Evolutionary conservation across 83 land plant genomes (phyloP), one percentile per base, ranked within the genome.

Genomic region (Isoetes engelmannii): DNA sequence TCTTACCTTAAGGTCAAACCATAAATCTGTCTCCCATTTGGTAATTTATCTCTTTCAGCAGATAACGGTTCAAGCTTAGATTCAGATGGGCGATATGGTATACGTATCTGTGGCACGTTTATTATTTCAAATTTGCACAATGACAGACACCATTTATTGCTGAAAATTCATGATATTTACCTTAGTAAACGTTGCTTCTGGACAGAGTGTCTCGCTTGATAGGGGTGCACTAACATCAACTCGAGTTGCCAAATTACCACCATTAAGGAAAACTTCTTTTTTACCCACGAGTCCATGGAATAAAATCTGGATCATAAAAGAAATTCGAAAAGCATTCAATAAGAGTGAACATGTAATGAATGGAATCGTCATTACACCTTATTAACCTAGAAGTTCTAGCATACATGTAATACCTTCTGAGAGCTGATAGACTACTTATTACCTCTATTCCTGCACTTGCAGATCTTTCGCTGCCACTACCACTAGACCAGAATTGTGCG

Each of bases 401-500:
- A 28, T 28, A 28, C 37, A 2, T 28, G 37, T 28, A 28, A 28
- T 28, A 28, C 37, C 0, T 28, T 28, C 37, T 28, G 37, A 28
- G 37, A 28, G 37, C 37, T 28, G 37, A 28, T 2, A 28, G 37
- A 28, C 37, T 0, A 28, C 37, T 28, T 28, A 28, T 28, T 77
- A 94, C 99, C 93, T 94, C 92, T 69, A 94, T 76, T 71, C 88
- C 93, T 47, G 89, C 89, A 48, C 66, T 13, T 15, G 93, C 81
- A 21, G 81, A 61, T 47, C 77, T 84, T 63, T 81, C 84, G 65
- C 92, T 94, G 49, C 97, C 99, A 58, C 81, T 83, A 37, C 99
- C 99, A 81, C 99, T 94, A 9, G 99, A 90, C 99, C 99, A 94
- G 69, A 94, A 94, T 69, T 90, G 92, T 44, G 99, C 92, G 47